Percentiles rank a stretch among this genome's conserved stretches.
Conservation (phyloP, 2,329 filamentous ascomycete genomes). For the Cercospora zeae-maydis region DNA sequence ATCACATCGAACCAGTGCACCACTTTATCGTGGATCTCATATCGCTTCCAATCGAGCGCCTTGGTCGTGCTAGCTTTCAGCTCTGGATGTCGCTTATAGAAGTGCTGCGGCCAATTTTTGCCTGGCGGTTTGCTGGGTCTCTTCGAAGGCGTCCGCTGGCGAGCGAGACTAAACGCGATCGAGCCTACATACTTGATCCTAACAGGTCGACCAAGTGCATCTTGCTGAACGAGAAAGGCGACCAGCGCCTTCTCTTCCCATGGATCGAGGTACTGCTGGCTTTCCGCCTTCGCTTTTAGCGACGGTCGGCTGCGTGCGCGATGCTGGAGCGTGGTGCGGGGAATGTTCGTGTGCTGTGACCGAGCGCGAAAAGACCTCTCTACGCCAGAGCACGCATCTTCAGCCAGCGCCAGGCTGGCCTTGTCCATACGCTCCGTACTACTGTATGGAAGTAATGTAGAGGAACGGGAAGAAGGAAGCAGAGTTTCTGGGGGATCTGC, state of each 20-base stretch:
- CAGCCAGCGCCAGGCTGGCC: conserved; percentile 4
- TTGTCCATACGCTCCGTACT: conserved; percentile 5
- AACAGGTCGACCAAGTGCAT: conserved; percentile 15
- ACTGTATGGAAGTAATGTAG: not conserved
- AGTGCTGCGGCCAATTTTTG: conserved; percentile 23
- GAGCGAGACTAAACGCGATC: too few species aligned
- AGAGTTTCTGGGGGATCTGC: not conserved
- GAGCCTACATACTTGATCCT: conserved; percentile 21
- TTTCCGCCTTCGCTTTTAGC: conserved; percentile 18
- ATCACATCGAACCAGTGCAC: conserved; percentile 36
- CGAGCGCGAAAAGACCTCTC: conserved; percentile 7
- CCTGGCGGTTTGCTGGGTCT: conserved; percentile 15
- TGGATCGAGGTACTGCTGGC: conserved; percentile 19
- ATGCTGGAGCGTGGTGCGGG: conserved; percentile 23
- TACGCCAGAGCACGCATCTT: conserved; percentile 3
- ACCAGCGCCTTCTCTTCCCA: conserved; percentile 19
- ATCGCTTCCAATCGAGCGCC: conserved; percentile 31
- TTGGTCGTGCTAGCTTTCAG: conserved; percentile 29
- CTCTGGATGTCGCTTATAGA: conserved; percentile 29
- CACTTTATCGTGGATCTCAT: conserved; percentile 35
- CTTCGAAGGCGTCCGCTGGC: conserved; percentile 8
- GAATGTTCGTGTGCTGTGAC: conserved; percentile 6
- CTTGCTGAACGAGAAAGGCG: conserved; percentile 16
- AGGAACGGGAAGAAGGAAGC: not conserved
- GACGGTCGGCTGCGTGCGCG: conserved; percentile 19